A percentile compares a stretch with the other conserved stretches of the same genome.
These are phyloP conservation scores for Xylaria castorea DNA, from an alignment of 495 filamentous ascomycete genomes.

Conservation along the genomic window DNA sequence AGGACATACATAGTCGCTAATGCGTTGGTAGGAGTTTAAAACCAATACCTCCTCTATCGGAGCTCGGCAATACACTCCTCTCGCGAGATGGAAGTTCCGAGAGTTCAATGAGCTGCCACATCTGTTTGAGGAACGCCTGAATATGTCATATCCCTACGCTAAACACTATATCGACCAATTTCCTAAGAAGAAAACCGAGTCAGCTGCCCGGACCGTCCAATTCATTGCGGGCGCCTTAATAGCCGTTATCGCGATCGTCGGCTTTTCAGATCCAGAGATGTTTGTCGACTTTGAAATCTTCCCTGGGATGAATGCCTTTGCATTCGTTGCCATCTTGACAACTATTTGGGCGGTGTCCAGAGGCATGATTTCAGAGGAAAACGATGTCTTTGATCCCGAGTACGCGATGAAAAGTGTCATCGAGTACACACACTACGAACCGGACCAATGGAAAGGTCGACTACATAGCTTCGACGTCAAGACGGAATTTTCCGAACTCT, in stretches of 20 bases:
- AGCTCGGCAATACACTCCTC: constrained; percentile 85
- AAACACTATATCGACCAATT: constrained; percentile 94
- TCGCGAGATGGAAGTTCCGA: constrained; percentile 97
- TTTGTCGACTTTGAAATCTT: constrained; percentile 93
- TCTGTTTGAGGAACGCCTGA: constrained; percentile 83
- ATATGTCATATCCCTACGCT: constrained; percentile 95
- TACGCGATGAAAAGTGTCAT: constrained; percentile 86
- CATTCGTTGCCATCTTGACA: constrained; percentile 51
- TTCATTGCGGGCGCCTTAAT: constrained; percentile 87
- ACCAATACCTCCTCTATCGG: constrained; percentile 82
- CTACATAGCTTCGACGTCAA: constrained; percentile 86
- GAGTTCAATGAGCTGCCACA: constrained; percentile 98
- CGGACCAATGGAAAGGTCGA: constrained; percentile 83
- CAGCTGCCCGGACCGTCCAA: constrained; percentile 79
- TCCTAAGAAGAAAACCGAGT: constrained; percentile 89
- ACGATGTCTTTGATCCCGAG: constrained; percentile 89
- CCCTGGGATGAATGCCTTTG: constrained; percentile 52
- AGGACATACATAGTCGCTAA: constrained; percentile 21
- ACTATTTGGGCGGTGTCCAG: constrained; percentile 81
- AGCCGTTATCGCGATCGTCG: constrained; percentile 79
- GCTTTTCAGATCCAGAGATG: constrained; percentile 85
- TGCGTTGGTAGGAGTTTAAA: constrained; percentile 73
- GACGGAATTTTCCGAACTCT: constrained; percentile 84
- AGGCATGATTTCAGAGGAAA: constrained; percentile 83
- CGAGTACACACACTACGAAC: constrained; percentile 89